Evolutionary conservation across 169 alveolate genomes (phyloP), one percentile per base, ranked within the genome.

Genomic region (Plasmodium gonderi): DNA sequence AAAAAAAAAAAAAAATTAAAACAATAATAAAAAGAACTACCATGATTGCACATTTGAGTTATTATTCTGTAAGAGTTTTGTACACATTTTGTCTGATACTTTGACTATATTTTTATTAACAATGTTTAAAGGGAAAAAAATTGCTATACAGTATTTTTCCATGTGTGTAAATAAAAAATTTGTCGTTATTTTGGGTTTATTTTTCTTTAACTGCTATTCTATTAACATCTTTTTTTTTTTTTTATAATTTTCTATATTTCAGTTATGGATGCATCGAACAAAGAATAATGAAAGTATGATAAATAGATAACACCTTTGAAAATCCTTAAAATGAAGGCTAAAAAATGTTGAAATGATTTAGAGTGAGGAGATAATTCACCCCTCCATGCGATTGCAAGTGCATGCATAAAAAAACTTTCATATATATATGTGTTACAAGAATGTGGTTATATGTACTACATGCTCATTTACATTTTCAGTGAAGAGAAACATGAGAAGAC

Each of bases 201-300:
- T 38, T 40, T 31, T 17, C 79, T 0, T 38, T 69, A 20, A 26
- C 51, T 69, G 60, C 12, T 14, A 8, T 33, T 17, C 23, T 54
- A 33, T 31, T 68, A 36, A 23, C 33, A 17, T 74, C 12, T 74
- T 33, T 36, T 31, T 33, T 74, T 74, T 17, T 78, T 36, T 26
- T 47, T 64, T 82, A 51, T 82, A 33, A 29, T 69, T 69, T 49
- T 68, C 47, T 4, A 45, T 44, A 4, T 69, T 40, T 45, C 64
- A 82, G 91, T 44, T 82, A 67, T 68, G 81, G 81, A 36, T 82
- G 23, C 72, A 31, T 33, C 80, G 91, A 2, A 82, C 76, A 17
- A 20, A 67, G 78, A 82, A 82, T 23, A 67, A 82, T 47, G 91
- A 82, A 82, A 36, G 91, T 82, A 69, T 29, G 68, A 44, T 38